Evolutionary conservation across 2,329 filamentous ascomycete genomes (phyloP).

Genomic region (Purpureocillium lavendulum): DNA sequence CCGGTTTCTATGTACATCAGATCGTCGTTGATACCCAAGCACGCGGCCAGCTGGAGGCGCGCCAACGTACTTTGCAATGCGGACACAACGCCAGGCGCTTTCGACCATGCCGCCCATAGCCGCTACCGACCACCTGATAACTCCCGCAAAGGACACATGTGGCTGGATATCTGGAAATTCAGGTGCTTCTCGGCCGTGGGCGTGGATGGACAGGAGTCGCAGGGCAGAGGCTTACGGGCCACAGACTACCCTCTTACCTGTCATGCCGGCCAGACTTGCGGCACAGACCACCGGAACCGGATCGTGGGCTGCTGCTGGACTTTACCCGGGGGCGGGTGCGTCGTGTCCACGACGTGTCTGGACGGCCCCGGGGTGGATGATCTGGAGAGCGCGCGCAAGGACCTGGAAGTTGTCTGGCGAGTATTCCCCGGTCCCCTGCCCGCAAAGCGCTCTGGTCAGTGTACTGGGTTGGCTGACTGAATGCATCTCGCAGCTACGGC

Average conservation of each 20-base stretch:
- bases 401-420: constrained; percentile 7
- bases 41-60: no score
- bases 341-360: constrained; percentile 9
- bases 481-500: background rate
- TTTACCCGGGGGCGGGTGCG: constrained; percentile 3
- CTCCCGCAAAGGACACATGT: constrained; percentile 6
- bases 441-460: no score
- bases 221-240: background rate
- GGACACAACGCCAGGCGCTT: no score
- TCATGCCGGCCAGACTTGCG: constrained; percentile 10
- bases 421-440: background rate
- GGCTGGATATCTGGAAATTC: constrained; percentile 13
- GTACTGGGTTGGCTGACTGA: background rate
- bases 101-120: no score
- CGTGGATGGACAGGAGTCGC: no score
- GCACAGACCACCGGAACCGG: constrained; percentile 7
- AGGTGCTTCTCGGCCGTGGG: constrained; percentile 6
- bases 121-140: no score
- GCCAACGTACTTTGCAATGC: no score
- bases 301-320: constrained; percentile 14
- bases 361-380: background rate
- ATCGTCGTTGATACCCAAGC: no score
- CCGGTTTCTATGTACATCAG: no score
- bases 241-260: constrained; percentile 11
- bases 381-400: background rate